Evolutionary conservation across 345 rosid genomes (phyloP).

Genomic region (Salix brachista): DNA sequence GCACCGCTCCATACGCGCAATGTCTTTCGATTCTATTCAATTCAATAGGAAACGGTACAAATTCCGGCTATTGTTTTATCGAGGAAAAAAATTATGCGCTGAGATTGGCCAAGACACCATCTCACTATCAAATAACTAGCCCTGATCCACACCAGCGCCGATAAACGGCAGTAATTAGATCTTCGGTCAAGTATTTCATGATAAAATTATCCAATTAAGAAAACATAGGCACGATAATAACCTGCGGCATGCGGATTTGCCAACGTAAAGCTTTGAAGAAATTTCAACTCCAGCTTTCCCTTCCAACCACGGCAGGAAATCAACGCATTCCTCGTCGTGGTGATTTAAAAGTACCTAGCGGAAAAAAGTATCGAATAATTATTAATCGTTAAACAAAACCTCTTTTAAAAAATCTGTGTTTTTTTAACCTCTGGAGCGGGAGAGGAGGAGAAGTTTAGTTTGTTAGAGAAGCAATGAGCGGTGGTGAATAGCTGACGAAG

Average conservation of each 20-base stretch:
- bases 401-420: background rate
- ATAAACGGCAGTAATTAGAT: too few species aligned
- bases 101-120: too few species aligned
- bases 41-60: too few species aligned
- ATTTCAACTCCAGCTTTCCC: conserved; percentile 52
- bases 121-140: too few species aligned
- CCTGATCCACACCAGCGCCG: too few species aligned
- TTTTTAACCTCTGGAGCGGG: conserved; percentile 24
- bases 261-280: conserved; percentile 55
- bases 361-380: background rate
- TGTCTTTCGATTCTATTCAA: too few species aligned
- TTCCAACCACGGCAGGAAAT: conserved; percentile 84
- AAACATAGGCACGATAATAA: background rate
- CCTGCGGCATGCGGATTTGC: conserved; percentile 72
- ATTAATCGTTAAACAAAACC: background rate
- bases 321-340: conserved; percentile 40
- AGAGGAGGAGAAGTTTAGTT: conserved; percentile 17
- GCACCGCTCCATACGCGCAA: too few species aligned
- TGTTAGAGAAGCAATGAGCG: conserved; percentile 14
- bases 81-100: too few species aligned
- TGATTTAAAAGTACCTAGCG: conserved; percentile 23
- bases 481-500: conserved; percentile 5
- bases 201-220: background rate
- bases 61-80: too few species aligned
- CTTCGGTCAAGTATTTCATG: background rate